Base-by-base conservation (phyloP, 2,329 filamentous ascomycete species). In the Fusarium coicis region DNA sequence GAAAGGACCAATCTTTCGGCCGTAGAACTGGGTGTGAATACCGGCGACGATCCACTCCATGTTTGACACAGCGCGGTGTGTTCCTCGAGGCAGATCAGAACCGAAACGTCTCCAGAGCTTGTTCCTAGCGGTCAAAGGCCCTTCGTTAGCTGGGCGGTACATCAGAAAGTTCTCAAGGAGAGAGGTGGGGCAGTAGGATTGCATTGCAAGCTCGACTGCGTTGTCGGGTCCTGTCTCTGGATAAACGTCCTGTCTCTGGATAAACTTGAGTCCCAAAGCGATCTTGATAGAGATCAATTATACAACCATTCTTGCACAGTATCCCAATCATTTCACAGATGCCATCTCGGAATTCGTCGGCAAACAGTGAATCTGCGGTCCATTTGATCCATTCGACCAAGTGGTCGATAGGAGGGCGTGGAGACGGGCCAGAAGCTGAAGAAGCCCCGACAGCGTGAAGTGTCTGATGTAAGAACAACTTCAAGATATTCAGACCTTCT, bases 261-360 rank as follows among this genome's bases (percentile, higher is more conserved):
- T n/a, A 7, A 14, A 26, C 47, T 23, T 46, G n/a, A 5, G 54
- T 0, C 6, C 12, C 10, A 43, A 72, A 72, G 4, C 63, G 53
- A 42, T 59, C 42, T 11, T 72, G 63, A 15, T 68, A 39, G 6
- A 72, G 54, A 19, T 72, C 68, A n/a, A 72, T 30, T 8, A 69
- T 39, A n/a, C 49, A 40, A 4, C 63, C 69, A 3, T 46, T 58
- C 5, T 21, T 40, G 19, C 68, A 68, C 0, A 64, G 14, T 15
- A 60, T 50, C 4, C 39, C 43, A 7, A 56, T 55, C 47, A 72
- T 65, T 5, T 37, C 12, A 12, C 34, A 54, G 23, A 30, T 54
- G 2, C 34, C 50, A 10, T 28, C 34, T 5, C 19, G 19, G 26
- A 54, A 54, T 3, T 40, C 34, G 4, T 54, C 34, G 10, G 15